Percentiles rank a stretch among this genome's conserved stretches.
Conservation (phyloP, 495 filamentous ascomycete genomes). For the Aspergillus avenaceus region DNA sequence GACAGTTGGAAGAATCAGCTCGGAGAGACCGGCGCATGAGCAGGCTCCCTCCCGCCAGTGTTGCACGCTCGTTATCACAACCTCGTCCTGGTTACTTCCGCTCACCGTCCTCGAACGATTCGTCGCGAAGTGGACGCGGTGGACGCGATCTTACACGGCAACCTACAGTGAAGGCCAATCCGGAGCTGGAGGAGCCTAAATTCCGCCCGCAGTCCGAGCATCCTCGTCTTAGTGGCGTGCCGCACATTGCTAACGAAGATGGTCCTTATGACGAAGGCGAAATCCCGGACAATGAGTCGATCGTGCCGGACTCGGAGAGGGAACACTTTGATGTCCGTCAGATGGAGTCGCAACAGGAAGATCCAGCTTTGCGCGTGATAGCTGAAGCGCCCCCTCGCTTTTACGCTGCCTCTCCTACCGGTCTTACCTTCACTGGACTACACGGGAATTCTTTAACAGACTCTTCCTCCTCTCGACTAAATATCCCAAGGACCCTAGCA, state of each 20-base stretch:
- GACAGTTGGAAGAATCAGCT: conserved; percentile 73
- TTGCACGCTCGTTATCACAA: conserved; percentile 68
- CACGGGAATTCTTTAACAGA: conserved; percentile 40
- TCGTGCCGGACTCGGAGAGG: conserved; percentile 13
- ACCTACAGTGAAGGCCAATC: conserved; percentile 42
- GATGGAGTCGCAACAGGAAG: conserved; percentile 47
- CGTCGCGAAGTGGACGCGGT: conserved; percentile 13
- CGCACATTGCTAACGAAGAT: conserved; percentile 46
- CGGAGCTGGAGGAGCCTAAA: conserved; percentile 56
- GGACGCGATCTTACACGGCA: conserved; percentile 24
- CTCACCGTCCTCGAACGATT: conserved; percentile 41
- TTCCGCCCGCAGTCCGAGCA: conserved; percentile 69
- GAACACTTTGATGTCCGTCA: conserved; percentile 43
- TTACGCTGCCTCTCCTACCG: conserved; percentile 15
- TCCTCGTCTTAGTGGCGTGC: conserved; percentile 64
- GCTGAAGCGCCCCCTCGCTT: conserved; percentile 20
- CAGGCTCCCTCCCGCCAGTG: conserved; percentile 75
- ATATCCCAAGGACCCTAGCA: conserved; percentile 44
- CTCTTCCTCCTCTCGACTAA: conserved; percentile 40
- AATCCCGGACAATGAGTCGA: conserved; percentile 24
- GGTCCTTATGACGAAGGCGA: conserved; percentile 26
- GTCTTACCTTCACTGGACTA: conserved; percentile 18
- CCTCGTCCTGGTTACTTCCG: conserved; percentile 71
- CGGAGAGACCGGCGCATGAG: conserved; percentile 70
- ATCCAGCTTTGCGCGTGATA: conserved; percentile 12